Percentiles rank a stretch among this genome's conserved stretches.
Evolutionary conservation across 805 yeast genomes (phyloP).

Genomic region (Candida broadrunensis): DNA sequence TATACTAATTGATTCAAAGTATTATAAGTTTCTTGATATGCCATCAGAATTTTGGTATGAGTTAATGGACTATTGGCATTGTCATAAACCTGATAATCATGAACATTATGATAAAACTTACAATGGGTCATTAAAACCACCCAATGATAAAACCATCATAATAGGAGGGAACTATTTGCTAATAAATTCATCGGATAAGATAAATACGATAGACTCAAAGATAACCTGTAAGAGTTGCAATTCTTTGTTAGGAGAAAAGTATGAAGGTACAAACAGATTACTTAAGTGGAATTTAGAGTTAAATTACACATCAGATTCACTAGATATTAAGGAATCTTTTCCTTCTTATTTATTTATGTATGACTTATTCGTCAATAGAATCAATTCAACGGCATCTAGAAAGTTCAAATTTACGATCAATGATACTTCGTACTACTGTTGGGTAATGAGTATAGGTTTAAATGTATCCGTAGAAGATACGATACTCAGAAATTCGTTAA

Average conservation of each 20-base stretch:
- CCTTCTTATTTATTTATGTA: slow-evolving; percentile 35
- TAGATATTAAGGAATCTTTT: slow-evolving; percentile 19
- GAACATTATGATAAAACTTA: slow-evolving; percentile 24
- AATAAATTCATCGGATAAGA: slow-evolving; percentile 20
- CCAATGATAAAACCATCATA: slow-evolving; percentile 30
- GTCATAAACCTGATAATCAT: slow-evolving; percentile 68
- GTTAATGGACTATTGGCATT: slow-evolving; percentile 97
- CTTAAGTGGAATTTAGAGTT: slow-evolving; percentile 58
- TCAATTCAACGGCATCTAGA: slow-evolving; percentile 36
- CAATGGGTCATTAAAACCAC: slow-evolving; percentile 44
- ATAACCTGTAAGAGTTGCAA: slow-evolving; percentile 39
- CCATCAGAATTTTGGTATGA: slow-evolving; percentile 95
- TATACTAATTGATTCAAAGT: slow-evolving; percentile 24
- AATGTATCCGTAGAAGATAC: slow-evolving; percentile 19
- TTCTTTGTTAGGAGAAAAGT: slow-evolving; percentile 37
- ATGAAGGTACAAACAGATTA: slow-evolving; percentile 19
- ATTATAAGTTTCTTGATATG: slow-evolving; percentile 52
- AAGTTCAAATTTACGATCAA: slow-evolving; percentile 20
- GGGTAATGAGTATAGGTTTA: slow-evolving; percentile 38
- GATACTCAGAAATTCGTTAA: slow-evolving; percentile 20
- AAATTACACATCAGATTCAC: slow-evolving; percentile 6
- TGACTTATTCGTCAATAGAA: slow-evolving; percentile 36
- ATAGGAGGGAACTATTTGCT: slow-evolving; percentile 59
- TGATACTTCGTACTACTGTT: slow-evolving; percentile 15
- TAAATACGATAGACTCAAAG: slow-evolving; percentile 1